These are phyloP conservation scores for Lepidium campestre DNA, from an alignment of 441 rosid genomes.

Conservation along the genomic window DNA sequence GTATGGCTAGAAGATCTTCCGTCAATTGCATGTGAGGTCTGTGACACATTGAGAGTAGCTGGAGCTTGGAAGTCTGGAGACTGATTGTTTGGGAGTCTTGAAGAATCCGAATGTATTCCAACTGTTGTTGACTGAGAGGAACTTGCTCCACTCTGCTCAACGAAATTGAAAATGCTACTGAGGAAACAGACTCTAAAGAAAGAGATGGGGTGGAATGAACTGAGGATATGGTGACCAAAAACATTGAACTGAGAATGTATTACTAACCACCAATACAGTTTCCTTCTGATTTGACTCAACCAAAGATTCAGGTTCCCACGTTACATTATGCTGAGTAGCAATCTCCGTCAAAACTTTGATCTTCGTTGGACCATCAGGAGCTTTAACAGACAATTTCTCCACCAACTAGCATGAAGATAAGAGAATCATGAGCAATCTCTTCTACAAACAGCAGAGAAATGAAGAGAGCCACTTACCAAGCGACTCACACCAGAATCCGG, in stretches of 20 bases:
- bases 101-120: slow-evolving; percentile 32
- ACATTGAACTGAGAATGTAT: neutral
- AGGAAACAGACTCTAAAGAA: slow-evolving; percentile 1
- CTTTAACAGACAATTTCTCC: slow-evolving; percentile 73
- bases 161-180: neutral
- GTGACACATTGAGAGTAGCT: slow-evolving; percentile 23
- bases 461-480: slow-evolving; percentile 46
- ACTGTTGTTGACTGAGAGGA: slow-evolving; percentile 37
- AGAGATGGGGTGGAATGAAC: neutral
- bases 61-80: slow-evolving; percentile 30
- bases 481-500: slow-evolving; percentile 89
- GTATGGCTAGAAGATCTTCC: slow-evolving; percentile 32
- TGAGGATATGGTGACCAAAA: neutral
- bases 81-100: slow-evolving; percentile 34
- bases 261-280: slow-evolving; percentile 55
- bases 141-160: slow-evolving; percentile 65
- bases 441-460: neutral
- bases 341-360: slow-evolving; percentile 66
- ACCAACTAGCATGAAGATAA: slow-evolving; percentile 46
- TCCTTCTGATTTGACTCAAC: slow-evolving; percentile 49
- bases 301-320: slow-evolving; percentile 72
- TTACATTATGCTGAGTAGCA: slow-evolving; percentile 73
- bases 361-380: slow-evolving; percentile 85
- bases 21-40: slow-evolving; percentile 27
- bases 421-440: slow-evolving; percentile 1